These are phyloP conservation scores for Yarrowia hollandica DNA, from an alignment of 805 yeast species.

Conservation along the genomic window DNA sequence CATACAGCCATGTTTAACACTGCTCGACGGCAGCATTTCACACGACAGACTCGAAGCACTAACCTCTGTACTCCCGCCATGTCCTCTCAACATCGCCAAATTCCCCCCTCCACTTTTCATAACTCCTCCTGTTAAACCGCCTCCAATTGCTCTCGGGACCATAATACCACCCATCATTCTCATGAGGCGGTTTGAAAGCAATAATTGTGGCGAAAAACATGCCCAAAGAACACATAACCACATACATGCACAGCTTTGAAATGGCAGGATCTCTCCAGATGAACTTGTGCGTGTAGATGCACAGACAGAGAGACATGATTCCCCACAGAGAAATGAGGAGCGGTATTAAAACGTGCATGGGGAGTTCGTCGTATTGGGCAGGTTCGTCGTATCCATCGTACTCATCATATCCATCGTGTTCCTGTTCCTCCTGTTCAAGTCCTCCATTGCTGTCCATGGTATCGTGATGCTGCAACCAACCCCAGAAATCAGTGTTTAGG, in stretches of 20 bases:
- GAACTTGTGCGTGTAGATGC: constrained; percentile 11
- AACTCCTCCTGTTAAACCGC: constrained; percentile 10
- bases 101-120: neutral
- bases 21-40: no score
- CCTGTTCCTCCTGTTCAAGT: no score
- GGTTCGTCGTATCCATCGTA: neutral
- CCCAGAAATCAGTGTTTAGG: no score
- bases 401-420: neutral
- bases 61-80: neutral
- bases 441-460: no score
- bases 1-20: no score
- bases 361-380: neutral
- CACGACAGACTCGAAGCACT: no score
- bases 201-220: constrained; percentile 9
- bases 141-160: constrained; percentile 5
- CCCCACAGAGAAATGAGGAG: constrained; percentile 16
- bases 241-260: constrained; percentile 19
- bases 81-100: neutral
- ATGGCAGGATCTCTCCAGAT: neutral
- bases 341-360: neutral
- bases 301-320: constrained; percentile 1
- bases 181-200: constrained; percentile 11
- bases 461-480: no score
- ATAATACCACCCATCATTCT: constrained; percentile 18
- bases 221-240: neutral